Percentiles rank a stretch among this genome's conserved stretches.
These are phyloP conservation scores for Calonectria honghensis DNA, from an alignment of 2,329 filamentous ascomycete genomes.

Conservation along the genomic window DNA sequence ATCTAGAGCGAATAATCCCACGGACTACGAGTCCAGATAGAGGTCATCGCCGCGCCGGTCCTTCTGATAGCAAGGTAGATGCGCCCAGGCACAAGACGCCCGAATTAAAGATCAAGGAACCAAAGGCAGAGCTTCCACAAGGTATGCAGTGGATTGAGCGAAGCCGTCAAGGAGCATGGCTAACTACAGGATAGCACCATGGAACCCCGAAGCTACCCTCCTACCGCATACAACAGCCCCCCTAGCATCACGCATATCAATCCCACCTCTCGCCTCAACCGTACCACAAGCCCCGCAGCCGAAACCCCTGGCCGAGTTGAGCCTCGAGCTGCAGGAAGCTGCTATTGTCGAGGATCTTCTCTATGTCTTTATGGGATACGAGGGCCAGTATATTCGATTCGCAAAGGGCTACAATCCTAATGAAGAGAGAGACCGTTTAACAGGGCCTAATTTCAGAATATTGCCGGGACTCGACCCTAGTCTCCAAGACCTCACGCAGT, in stretches of 20 bases:
- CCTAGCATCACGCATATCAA: constrained; percentile 78
- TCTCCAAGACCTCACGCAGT: constrained; percentile 87
- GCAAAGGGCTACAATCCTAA: constrained; percentile 86
- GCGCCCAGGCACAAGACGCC: constrained; percentile 63
- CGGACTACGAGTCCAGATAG: constrained; percentile 76
- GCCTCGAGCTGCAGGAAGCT: constrained; percentile 88
- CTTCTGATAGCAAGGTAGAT: constrained; percentile 63
- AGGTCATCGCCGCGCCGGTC: constrained; percentile 66
- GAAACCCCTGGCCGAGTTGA: constrained; percentile 82
- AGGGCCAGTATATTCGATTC: constrained; percentile 97
- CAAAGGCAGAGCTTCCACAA: constrained; percentile 68
- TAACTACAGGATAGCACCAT: constrained; percentile 67
- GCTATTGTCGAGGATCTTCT: constrained; percentile 92
- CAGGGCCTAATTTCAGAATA: constrained; percentile 88
- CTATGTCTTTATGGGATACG: constrained; percentile 98
- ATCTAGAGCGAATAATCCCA: constrained; percentile 73
- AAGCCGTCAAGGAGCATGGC: constrained; percentile 24
- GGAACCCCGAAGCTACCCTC: constrained; percentile 88
- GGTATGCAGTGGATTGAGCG: constrained; percentile 61
- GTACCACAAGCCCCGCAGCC: constrained; percentile 83
- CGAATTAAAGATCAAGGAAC: constrained; percentile 67
- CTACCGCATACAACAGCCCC: constrained; percentile 81
- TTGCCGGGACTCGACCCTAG: constrained; percentile 92
- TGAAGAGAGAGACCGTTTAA: constrained; percentile 89
- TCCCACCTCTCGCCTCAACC: constrained; percentile 83